Evolutionary conservation across 2,329 filamentous ascomycete species (phyloP).

Genomic region (Teratosphaeriaceae sp.): DNA sequence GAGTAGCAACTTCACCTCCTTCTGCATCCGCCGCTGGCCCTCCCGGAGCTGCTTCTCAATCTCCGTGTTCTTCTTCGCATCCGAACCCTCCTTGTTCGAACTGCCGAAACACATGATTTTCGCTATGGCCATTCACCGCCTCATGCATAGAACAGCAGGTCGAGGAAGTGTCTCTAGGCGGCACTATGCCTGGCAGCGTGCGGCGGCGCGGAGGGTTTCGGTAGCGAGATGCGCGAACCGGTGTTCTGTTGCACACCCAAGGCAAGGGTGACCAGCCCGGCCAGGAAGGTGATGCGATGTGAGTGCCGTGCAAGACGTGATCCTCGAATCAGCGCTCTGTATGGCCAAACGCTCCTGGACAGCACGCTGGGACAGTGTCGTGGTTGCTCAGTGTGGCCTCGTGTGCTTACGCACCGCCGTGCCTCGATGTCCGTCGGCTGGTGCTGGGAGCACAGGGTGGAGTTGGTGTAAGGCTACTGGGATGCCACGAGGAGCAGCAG

Average conservation of each 20-base stretch:
- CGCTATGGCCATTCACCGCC: constrained; percentile 11
- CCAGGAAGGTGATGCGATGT: neutral
- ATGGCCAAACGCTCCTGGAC: neutral
- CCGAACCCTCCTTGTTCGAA: constrained; percentile 40
- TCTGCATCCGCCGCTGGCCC: constrained; percentile 79
- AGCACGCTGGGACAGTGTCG: neutral
- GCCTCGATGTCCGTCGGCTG: no score
- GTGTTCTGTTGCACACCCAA: neutral
- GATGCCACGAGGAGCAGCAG: no score
- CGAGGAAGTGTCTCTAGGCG: neutral
- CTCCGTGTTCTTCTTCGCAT: constrained; percentile 51
- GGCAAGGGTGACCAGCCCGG: neutral
- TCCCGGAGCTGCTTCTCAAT: constrained; percentile 80
- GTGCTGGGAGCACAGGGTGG: no score
- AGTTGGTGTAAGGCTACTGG: no score
- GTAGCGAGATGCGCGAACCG: constrained; percentile 2
- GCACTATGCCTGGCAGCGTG: neutral
- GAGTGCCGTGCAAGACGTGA: neutral
- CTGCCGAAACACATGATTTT: constrained; percentile 48
- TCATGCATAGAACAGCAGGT: neutral
- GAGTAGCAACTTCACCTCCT: constrained; percentile 88
- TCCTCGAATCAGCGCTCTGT: neutral
- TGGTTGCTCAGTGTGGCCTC: neutral
- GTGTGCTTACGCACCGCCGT: neutral
- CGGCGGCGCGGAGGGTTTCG: neutral